Conservation (phyloP, 78 protist genomes). For the Dictyostelium citrinum region DNA sequence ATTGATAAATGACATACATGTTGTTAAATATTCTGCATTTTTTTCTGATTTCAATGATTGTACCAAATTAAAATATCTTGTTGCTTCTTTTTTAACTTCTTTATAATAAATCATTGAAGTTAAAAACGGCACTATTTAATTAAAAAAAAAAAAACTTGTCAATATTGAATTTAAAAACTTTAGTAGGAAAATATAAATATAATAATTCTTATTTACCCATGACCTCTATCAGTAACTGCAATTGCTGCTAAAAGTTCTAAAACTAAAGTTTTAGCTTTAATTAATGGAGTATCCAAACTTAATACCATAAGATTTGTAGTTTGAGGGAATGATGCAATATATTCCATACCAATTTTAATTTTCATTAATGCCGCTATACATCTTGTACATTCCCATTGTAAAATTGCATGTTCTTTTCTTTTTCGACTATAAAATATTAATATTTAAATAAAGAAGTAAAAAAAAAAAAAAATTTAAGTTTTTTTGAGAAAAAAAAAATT, state of each 20-base stretch:
- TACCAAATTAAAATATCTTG: conserved; percentile 13
- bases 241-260: conserved; percentile 45
- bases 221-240: conserved; percentile 40
- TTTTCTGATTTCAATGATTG: conserved; percentile 35
- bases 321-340: conserved; percentile 17
- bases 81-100: conserved; percentile 43
- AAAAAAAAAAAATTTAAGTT: not conserved
- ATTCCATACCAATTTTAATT: conserved; percentile 70
- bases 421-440: not conserved
- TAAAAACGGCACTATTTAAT: not conserved
- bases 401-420: conserved; percentile 26
- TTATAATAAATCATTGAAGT: conserved; percentile 61
- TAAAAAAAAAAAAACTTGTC: not conserved
- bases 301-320: conserved; percentile 48
- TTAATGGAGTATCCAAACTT: conserved; percentile 23
- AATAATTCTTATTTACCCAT: conserved; percentile 2
- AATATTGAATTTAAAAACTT: not conserved
- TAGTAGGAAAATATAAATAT: not conserved
- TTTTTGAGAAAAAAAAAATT: not conserved
- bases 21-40: conserved; percentile 24
- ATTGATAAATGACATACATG: conserved; percentile 68
- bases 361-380: conserved; percentile 58
- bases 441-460: not conserved
- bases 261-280: conserved; percentile 43
- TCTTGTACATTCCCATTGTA: conserved; percentile 45